These are phyloP conservation scores for Phytophthora tubulina DNA, from an alignment of 352 stramenopile genomes.

Conservation along the genomic window DNA sequence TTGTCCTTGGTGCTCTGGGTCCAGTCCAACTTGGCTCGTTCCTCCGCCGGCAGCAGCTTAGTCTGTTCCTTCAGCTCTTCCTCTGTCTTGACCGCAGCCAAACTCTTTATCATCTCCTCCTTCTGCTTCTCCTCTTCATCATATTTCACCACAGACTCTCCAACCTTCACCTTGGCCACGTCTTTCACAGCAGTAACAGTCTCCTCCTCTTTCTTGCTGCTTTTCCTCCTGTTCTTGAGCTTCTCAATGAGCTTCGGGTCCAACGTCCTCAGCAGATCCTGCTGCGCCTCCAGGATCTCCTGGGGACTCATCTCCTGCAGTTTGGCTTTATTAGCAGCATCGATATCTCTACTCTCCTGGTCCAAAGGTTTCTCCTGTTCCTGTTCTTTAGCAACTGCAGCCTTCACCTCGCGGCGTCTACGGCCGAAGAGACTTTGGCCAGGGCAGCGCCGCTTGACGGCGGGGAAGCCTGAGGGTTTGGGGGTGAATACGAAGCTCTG, in stretches of 20 bases:
- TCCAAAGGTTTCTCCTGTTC: conserved; percentile 29
- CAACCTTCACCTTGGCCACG: conserved; percentile 31
- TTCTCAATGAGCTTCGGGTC: conserved; percentile 76
- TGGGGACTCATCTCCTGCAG: conserved; percentile 70
- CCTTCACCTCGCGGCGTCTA: conserved; percentile 41
- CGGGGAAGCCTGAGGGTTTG: conserved; percentile 70
- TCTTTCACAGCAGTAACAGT: neutral
- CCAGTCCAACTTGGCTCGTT: conserved; percentile 84
- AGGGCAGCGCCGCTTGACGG: conserved; percentile 44
- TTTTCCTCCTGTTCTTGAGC: conserved; percentile 53
- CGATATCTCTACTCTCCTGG: conserved; percentile 60
- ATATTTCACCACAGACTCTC: conserved; percentile 27
- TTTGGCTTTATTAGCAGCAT: conserved; percentile 62
- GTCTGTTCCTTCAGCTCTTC: conserved; percentile 62
- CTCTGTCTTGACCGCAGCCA: conserved; percentile 70
- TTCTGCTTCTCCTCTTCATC: conserved; percentile 22
- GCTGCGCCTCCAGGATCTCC: conserved; percentile 79
- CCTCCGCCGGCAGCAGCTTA: conserved; percentile 62
- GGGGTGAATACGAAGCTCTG: conserved; percentile 42
- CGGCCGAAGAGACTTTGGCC: conserved; percentile 80
- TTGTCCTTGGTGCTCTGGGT: conserved; percentile 47
- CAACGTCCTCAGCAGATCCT: conserved; percentile 67
- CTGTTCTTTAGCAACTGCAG: conserved; percentile 2
- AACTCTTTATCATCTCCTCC: conserved; percentile 46
- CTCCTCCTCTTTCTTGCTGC: conserved; percentile 11